A percentile compares a stretch with the other conserved stretches of the same genome.
These are phyloP conservation scores for Aspergillus aculeatus DNA, from an alignment of 2,329 filamentous ascomycete genomes.

Conservation along the genomic window DNA sequence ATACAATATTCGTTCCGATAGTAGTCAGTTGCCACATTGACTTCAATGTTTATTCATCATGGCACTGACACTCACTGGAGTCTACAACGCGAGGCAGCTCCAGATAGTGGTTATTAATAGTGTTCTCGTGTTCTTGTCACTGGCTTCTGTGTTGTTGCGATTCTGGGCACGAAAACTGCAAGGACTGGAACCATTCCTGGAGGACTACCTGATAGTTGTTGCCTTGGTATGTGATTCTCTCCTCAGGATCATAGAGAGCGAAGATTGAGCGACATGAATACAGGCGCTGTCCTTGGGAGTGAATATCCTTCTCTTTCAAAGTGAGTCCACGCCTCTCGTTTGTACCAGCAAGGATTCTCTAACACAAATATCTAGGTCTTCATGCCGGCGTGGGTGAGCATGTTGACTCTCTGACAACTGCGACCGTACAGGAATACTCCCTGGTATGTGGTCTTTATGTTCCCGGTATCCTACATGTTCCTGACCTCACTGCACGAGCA, in stretches of 20 bases:
- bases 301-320: constrained; percentile 2
- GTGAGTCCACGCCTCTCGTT: background rate
- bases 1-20: no score
- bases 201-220: background rate
- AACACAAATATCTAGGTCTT: background rate
- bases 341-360: background rate
- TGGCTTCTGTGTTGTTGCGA: background rate
- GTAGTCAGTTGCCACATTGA: no score
- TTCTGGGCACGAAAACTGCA: background rate
- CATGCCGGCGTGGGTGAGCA: constrained; percentile 2
- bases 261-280: background rate
- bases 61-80: background rate
- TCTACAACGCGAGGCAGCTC: constrained; percentile 1
- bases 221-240: background rate
- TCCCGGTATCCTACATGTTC: background rate
- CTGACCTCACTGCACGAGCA: no score
- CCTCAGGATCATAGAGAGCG: background rate
- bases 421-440: background rate
- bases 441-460: background rate
- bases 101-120: constrained; percentile 1
- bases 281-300: background rate
- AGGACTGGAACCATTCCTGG: background rate
- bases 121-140: background rate
- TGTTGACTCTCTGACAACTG: background rate
- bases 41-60: background rate